phyloP scores from a whole-genome alignment of 2,329 filamentous ascomycete genomes.

The Xylaria digitata region DNA sequence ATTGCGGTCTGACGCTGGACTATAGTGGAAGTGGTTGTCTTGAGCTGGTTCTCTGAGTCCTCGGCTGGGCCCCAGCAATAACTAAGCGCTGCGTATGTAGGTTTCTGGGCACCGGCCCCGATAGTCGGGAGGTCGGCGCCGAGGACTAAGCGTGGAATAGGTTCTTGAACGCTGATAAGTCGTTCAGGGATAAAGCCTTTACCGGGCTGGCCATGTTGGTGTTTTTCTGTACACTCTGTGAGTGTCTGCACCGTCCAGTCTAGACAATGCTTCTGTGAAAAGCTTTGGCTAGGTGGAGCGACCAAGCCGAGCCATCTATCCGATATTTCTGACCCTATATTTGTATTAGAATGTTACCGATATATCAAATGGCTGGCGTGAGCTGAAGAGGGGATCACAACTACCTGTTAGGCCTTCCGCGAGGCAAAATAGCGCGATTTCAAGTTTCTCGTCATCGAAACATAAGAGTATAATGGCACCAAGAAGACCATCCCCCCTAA shows the following conservation, averaged over 20 bases:
- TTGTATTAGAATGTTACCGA: background rate
- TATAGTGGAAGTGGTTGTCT: background rate
- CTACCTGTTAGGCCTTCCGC: constrained; percentile 8
- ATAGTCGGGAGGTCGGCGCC: background rate
- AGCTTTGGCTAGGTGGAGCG: constrained; percentile 4
- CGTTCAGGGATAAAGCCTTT: background rate
- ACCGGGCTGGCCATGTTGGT: background rate
- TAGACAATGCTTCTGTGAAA: background rate
- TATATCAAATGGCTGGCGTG: background rate
- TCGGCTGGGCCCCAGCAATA: constrained; percentile 3
- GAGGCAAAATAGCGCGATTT: constrained; percentile 7
- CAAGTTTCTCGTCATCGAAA: constrained; percentile 1
- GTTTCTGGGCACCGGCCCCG: background rate
- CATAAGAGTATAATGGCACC: constrained; percentile 7
- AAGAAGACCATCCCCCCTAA: constrained; percentile 2
- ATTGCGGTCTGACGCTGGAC: constrained; percentile 3
- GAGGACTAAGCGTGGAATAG: background rate
- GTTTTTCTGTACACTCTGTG: constrained; percentile 2
- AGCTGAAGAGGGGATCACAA: background rate
- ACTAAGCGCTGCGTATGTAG: constrained; percentile 1
- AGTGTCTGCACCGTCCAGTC: constrained; percentile 8
- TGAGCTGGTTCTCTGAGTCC: background rate
- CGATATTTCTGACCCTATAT: constrained; percentile 1
- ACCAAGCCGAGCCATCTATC: constrained; percentile 4
- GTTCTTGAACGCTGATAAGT: background rate